Evolutionary conservation across 108 stramenopile species (phyloP).

Genomic region (Stephanodiscus triporus): DNA sequence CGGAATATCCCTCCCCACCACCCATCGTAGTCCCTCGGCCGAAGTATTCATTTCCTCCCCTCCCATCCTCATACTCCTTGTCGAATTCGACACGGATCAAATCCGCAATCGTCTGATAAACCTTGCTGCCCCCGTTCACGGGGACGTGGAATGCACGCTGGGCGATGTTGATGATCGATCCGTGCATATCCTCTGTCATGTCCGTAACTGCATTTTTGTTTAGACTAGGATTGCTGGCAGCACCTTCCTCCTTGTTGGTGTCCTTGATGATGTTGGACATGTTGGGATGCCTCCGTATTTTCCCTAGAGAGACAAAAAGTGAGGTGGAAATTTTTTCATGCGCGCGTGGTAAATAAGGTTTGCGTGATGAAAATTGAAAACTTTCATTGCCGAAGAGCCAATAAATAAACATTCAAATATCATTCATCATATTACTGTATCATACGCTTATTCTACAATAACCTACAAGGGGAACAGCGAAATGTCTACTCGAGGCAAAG

Average conservation of each 20-base stretch:
- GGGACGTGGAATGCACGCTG: slow-evolving; percentile 20
- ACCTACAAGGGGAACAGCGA: too few relatives aligned
- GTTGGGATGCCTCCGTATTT: too few relatives aligned
- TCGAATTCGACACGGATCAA: slow-evolving; percentile 22
- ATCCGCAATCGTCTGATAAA: slow-evolving; percentile 28
- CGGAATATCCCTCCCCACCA: slow-evolving; percentile 1
- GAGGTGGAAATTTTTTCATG: too few relatives aligned
- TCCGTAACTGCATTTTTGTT: slow-evolving; percentile 18
- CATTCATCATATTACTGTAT: too few relatives aligned
- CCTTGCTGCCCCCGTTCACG: slow-evolving; percentile 19
- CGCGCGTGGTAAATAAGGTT: too few relatives aligned
- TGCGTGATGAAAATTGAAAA: too few relatives aligned
- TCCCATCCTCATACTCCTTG: slow-evolving; percentile 9
- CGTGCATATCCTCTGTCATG: slow-evolving; percentile 32
- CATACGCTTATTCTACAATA: too few relatives aligned
- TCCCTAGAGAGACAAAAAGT: too few relatives aligned
- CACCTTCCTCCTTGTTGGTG: slow-evolving; percentile 12
- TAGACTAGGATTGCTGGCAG: slow-evolving; percentile 3
- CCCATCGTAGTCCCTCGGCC: background rate
- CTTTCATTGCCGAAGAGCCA: too few relatives aligned
- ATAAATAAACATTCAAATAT: too few relatives aligned
- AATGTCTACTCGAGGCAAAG: too few relatives aligned
- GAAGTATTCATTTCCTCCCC: background rate
- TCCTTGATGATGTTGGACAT: too few relatives aligned
- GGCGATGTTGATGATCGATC: slow-evolving; percentile 23